A percentile compares a stretch with the other conserved stretches of the same genome.
These are phyloP conservation scores for Akanthomyces muscarius DNA, from an alignment of 2,329 filamentous ascomycete species.

Conservation along the genomic window DNA sequence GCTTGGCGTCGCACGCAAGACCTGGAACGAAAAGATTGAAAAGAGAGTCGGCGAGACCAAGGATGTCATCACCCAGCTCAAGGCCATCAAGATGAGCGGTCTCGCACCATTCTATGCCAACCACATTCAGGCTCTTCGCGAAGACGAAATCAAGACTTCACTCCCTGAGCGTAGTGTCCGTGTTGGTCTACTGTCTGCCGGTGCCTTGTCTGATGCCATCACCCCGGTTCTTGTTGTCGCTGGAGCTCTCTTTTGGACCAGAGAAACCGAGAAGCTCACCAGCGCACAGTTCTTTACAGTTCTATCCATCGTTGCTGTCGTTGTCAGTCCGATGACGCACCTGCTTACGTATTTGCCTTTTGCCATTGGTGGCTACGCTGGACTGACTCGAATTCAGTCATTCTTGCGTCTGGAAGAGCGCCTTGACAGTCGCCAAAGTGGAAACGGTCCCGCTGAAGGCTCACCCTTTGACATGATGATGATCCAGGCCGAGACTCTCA, in stretches of 20 bases:
- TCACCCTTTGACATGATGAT: conserved; percentile 9
- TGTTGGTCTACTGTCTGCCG: conserved; percentile 2
- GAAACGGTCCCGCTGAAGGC: conserved; percentile 3
- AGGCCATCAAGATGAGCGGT: conserved; percentile 35
- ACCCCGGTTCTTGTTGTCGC: conserved; percentile 15
- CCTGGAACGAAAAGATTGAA: conserved; percentile 16
- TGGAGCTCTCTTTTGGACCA: conserved; percentile 14
- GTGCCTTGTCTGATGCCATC: conserved; percentile 3
- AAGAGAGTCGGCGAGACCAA: conserved; percentile 12
- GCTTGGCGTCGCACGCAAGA: conserved; percentile 2
- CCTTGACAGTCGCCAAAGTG: conserved; percentile 6
- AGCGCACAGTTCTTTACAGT: conserved; percentile 11
- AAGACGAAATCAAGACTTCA: conserved; percentile 19
- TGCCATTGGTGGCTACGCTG: conserved; percentile 9
- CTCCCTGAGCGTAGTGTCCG: conserved; percentile 6
- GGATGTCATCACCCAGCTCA: conserved; percentile 30
- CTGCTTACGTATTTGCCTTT: conserved; percentile 11
- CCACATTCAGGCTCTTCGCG: conserved; percentile 18
- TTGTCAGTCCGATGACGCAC: conserved; percentile 9
- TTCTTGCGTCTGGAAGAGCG: conserved; percentile 14
- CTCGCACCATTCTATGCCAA: conserved; percentile 20
- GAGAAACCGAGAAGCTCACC: conserved; percentile 1
- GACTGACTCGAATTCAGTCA: conserved; percentile 11
- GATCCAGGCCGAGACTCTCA: conserved; percentile 4
- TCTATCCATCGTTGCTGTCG: conserved; percentile 8